These are phyloP conservation scores for Starmerella bombi DNA, from an alignment of 805 yeast genomes.

Conservation along the genomic window DNA sequence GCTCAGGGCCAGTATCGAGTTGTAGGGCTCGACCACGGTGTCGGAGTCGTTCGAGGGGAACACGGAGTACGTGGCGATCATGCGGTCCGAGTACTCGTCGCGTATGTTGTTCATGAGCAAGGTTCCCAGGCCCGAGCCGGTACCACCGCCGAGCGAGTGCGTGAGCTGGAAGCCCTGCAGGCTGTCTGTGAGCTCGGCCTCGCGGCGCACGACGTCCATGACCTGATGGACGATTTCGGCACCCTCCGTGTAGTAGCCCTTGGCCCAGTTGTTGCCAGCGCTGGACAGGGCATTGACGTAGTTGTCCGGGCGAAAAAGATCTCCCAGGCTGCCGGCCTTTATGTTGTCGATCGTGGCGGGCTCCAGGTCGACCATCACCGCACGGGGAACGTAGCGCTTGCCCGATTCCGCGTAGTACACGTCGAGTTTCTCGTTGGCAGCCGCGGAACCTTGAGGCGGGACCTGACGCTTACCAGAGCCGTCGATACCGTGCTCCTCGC, in stretches of 20 bases:
- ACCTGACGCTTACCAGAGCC: slow-evolving; percentile 25
- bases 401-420: slow-evolving; percentile 83
- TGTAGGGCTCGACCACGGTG: slow-evolving; percentile 91
- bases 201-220: slow-evolving; percentile 80
- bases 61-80: slow-evolving; percentile 91
- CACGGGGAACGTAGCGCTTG: slow-evolving; percentile 75
- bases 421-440: slow-evolving; percentile 39
- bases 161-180: slow-evolving; percentile 90
- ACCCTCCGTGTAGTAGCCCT: slow-evolving; percentile 93
- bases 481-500: slow-evolving; percentile 32
- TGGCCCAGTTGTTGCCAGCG: slow-evolving; percentile 96
- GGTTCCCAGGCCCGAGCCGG: slow-evolving; percentile 96
- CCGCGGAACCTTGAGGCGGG: slow-evolving; percentile 5
- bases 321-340: slow-evolving; percentile 66
- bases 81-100: slow-evolving; percentile 89
- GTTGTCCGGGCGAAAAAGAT: slow-evolving; percentile 84
- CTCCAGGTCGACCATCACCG: slow-evolving; percentile 83
- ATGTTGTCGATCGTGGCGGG: slow-evolving; percentile 89
- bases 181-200: slow-evolving; percentile 85
- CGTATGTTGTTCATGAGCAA: slow-evolving; percentile 69
- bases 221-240: slow-evolving; percentile 87
- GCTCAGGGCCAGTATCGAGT: slow-evolving; percentile 80
- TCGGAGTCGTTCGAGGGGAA: slow-evolving; percentile 87
- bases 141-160: slow-evolving; percentile 79
- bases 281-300: slow-evolving; percentile 79